phyloP scores from a whole-genome alignment of 345 rosid species.

The Camelina sativa region DNA sequence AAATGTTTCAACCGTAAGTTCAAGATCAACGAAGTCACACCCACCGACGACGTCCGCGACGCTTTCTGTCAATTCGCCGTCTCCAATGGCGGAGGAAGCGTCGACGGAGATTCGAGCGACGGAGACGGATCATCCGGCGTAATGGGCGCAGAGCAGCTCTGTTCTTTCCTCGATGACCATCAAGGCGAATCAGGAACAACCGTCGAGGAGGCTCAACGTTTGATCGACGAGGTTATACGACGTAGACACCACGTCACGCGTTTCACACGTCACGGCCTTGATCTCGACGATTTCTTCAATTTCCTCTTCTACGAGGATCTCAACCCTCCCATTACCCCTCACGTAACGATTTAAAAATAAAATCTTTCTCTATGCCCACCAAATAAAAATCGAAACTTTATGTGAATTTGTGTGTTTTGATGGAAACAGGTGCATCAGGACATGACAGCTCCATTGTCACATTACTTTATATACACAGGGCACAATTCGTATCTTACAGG shows the following conservation, averaged over 20 bases:
- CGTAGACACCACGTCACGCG: conserved; percentile 50
- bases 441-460: conserved; percentile 89
- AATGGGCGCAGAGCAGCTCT: conserved; percentile 60
- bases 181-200: conserved; percentile 56
- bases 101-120: conserved; percentile 36
- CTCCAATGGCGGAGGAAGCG: conserved; percentile 28
- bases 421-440: conserved; percentile 79
- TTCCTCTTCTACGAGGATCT: conserved; percentile 46
- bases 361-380: not conserved
- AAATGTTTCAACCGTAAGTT: conserved; percentile 77
- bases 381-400: not conserved
- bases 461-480: conserved; percentile 92
- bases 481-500: conserved; percentile 98
- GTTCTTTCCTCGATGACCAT: conserved; percentile 58
- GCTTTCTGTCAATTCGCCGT: conserved; percentile 55
- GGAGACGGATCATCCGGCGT: conserved; percentile 47
- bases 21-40: conserved; percentile 72
- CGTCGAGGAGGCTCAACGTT: conserved; percentile 59
- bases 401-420: not conserved
- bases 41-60: conserved; percentile 71
- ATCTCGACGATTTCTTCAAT: conserved; percentile 59
- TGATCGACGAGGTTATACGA: conserved; percentile 57
- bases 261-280: conserved; percentile 50
- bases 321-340: conserved; percentile 53
- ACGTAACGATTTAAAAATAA: conserved; percentile 24